phyloP scores from a whole-genome alignment of 2,329 filamentous ascomycete genomes.

The Xylaria sp. region DNA sequence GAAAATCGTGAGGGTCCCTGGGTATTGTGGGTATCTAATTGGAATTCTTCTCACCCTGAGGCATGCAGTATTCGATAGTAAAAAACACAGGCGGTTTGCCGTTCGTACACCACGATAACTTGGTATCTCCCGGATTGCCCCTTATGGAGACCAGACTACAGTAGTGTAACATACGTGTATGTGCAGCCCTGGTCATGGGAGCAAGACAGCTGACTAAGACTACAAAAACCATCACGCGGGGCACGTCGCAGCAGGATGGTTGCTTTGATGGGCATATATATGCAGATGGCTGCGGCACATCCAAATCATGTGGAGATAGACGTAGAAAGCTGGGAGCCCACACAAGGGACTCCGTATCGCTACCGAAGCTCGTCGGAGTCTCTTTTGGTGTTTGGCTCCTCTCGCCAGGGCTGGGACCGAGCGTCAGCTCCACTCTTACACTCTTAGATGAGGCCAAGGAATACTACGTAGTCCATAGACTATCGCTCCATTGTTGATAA shows the following conservation, averaged over 20 bases:
- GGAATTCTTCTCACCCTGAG: constrained; percentile 1
- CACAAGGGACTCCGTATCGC: background rate
- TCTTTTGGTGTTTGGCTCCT: background rate
- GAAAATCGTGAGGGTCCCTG: background rate
- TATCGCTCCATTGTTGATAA: constrained; percentile 10
- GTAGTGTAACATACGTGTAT: constrained; percentile 16
- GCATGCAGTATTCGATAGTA: constrained; percentile 12
- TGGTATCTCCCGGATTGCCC: constrained; percentile 28
- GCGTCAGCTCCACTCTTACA: constrained; percentile 15
- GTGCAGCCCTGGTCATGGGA: constrained; percentile 27
- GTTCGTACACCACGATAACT: constrained; percentile 7
- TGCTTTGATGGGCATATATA: constrained; percentile 5
- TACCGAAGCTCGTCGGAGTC: constrained; percentile 1
- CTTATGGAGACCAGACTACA: constrained; percentile 23
- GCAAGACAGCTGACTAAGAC: constrained; percentile 31
- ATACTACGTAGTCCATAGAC: constrained; percentile 2
- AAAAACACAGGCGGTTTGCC: background rate
- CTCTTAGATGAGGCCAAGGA: constrained; percentile 16
- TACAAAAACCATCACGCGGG: constrained; percentile 22
- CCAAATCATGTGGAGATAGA: constrained; percentile 5
- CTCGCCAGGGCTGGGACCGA: constrained; percentile 14
- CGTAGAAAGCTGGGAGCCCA: background rate
- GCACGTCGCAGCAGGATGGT: constrained; percentile 12
- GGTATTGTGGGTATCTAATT: constrained; percentile 13
- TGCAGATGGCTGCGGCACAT: constrained; percentile 7